Conservation (phyloP, 2,329 filamentous ascomycete species). For the Corniculantispora saksenae region DNA sequence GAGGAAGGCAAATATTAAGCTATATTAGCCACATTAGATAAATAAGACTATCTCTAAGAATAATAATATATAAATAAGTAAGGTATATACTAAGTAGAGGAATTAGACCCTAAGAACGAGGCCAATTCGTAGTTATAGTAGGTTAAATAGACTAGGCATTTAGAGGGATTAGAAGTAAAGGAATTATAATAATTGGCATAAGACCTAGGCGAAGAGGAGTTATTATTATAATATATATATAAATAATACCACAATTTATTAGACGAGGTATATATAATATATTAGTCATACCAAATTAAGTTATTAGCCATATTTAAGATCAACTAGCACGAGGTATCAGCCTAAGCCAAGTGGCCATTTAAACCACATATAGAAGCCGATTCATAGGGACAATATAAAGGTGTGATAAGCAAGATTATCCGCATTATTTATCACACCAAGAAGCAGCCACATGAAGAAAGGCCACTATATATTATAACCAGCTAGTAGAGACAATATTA, state of each 20-base stretch:
- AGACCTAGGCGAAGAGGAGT: slow-evolving; percentile 11
- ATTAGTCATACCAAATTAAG: slow-evolving; percentile 1
- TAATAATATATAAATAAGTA: neutral
- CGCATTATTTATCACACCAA: no score
- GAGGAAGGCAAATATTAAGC: neutral
- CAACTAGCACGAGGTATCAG: no score
- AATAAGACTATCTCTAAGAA: no score
- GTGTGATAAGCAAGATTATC: no score
- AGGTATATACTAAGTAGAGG: neutral
- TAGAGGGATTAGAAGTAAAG: slow-evolving; percentile 1
- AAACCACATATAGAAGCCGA: no score
- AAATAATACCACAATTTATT: neutral
- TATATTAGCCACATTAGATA: neutral
- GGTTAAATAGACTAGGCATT: slow-evolving; percentile 14
- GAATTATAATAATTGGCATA: slow-evolving; percentile 4
- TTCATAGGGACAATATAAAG: no score
- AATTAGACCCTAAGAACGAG: slow-evolving; percentile 10
- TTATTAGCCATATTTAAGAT: neutral
- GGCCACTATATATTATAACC: no score
- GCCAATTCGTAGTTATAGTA: slow-evolving; percentile 12
- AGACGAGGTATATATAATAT: slow-evolving; percentile 9
- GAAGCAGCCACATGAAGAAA: no score
- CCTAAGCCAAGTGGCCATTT: no score
- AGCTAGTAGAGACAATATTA: slow-evolving; percentile 5
- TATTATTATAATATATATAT: slow-evolving; percentile 13